Percentiles rank a stretch among this genome's conserved stretches.
phyloP scores from a whole-genome alignment of 169 alveolate genomes.

The Eimeria maxima region DNA sequence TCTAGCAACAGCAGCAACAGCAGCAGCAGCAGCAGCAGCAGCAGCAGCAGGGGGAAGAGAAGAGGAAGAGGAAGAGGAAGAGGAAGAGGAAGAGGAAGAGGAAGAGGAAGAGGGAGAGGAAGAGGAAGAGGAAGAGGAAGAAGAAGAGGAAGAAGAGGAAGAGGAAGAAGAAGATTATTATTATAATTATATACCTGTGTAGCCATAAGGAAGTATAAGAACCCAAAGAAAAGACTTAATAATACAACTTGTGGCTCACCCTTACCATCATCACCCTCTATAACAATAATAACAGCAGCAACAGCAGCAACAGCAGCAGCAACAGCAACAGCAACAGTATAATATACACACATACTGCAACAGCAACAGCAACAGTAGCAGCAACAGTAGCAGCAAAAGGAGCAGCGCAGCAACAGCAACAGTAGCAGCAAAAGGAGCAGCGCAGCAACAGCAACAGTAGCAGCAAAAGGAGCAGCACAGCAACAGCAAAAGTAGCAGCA shows the following conservation, averaged over 20 bases:
- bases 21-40: slow-evolving; percentile 2
- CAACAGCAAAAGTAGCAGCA: slow-evolving; percentile 34
- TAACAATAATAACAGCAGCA: too few species aligned
- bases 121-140: too few species aligned
- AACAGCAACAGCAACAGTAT: not conserved
- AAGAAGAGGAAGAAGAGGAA: too few species aligned
- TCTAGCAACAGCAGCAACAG: not conserved
- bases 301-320: not conserved
- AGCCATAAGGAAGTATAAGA: not conserved
- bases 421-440: too few species aligned
- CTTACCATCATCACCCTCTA: too few species aligned
- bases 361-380: slow-evolving; percentile 35
- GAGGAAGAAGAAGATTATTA: too few species aligned
- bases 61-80: not conserved
- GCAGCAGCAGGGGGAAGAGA: too few species aligned
- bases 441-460: too few species aligned
- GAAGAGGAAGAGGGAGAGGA: too few species aligned
- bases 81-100: not conserved
- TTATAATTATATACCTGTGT: too few species aligned
- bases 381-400: slow-evolving; percentile 23
- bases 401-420: not conserved
- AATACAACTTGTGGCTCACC: too few species aligned
- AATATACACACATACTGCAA: too few species aligned
- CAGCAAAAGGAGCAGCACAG: not conserved
- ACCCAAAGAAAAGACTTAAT: not conserved